Evolutionary conservation across 805 yeast species (phyloP).

Genomic region (Saturnispora ahearnii): DNA sequence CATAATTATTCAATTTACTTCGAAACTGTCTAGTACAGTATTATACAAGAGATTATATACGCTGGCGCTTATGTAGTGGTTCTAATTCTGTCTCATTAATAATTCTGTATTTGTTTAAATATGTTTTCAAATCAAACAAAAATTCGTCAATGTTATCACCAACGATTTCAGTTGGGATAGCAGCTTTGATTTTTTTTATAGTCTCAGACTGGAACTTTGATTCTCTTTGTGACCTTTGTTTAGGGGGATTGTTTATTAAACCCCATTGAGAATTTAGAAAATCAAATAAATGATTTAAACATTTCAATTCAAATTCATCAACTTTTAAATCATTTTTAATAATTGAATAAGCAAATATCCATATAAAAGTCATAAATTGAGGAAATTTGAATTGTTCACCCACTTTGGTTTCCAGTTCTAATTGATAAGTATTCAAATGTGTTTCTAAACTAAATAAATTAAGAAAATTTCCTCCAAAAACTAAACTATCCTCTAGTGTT

Average conservation of each 20-base stretch:
- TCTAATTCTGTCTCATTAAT: neutral
- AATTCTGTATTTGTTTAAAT: neutral
- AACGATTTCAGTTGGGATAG: conserved; percentile 9
- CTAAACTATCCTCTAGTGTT: conserved; percentile 72
- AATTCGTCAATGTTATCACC: conserved; percentile 7
- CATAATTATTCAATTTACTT: neutral
- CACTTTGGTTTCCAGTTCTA: conserved; percentile 64
- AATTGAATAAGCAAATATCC: conserved; percentile 48
- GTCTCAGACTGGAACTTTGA: neutral
- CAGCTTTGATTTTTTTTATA: conserved; percentile 36
- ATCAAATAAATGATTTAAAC: conserved; percentile 15
- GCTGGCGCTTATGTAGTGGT: neutral
- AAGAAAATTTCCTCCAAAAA: conserved; percentile 82
- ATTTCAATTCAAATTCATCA: conserved; percentile 14
- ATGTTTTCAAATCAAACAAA: neutral
- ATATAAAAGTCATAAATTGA: conserved; percentile 56
- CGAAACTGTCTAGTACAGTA: neutral
- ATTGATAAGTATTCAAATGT: conserved; percentile 51
- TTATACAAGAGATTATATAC: neutral
- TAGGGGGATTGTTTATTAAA: neutral
- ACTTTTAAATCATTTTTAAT: neutral
- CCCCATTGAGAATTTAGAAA: conserved; percentile 16
- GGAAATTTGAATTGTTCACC: conserved; percentile 76
- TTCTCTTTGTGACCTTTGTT: neutral
- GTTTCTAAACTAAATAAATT: conserved; percentile 53